These are phyloP conservation scores for Phytophthora ramorum DNA, from an alignment of 352 stramenopile genomes.

Conservation along the genomic window DNA sequence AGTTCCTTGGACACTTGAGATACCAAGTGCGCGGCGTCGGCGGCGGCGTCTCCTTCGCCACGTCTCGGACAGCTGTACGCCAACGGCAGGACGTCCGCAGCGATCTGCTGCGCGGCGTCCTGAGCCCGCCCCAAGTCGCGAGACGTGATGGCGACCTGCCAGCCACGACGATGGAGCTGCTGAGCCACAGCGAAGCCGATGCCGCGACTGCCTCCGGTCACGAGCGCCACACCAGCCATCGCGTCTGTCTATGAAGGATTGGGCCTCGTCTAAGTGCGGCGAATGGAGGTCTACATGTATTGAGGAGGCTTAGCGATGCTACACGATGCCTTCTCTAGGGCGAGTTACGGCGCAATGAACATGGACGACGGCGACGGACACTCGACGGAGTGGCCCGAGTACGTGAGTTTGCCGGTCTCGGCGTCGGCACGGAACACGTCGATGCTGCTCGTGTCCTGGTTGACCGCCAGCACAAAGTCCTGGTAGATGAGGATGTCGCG, in stretches of 20 bases:
- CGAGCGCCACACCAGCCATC: slow-evolving; percentile 51
- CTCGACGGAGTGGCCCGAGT: slow-evolving; percentile 50
- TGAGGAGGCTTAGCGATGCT: slow-evolving; percentile 16
- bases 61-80: slow-evolving; percentile 63
- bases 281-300: no score
- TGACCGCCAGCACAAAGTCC: slow-evolving; percentile 64
- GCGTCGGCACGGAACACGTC: slow-evolving; percentile 64
- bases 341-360: slow-evolving; percentile 38
- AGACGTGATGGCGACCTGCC: slow-evolving; percentile 79
- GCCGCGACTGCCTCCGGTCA: slow-evolving; percentile 82
- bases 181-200: slow-evolving; percentile 80
- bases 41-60: slow-evolving; percentile 23
- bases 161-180: slow-evolving; percentile 68
- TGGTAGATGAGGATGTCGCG: slow-evolving; percentile 63
- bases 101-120: slow-evolving; percentile 57
- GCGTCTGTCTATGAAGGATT: slow-evolving; percentile 12
- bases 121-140: slow-evolving; percentile 60
- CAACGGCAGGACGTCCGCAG: slow-evolving; percentile 52
- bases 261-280: slow-evolving; percentile 17
- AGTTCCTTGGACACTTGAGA: slow-evolving; percentile 47
- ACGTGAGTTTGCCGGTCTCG: slow-evolving; percentile 51
- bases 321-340: slow-evolving; percentile 1
- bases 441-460: slow-evolving; percentile 70
- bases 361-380: slow-evolving; percentile 63
- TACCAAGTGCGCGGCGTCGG: slow-evolving; percentile 46